Evolutionary conservation across 2,329 filamentous ascomycete species (phyloP).

Genomic region (Alternaria viburni): DNA sequence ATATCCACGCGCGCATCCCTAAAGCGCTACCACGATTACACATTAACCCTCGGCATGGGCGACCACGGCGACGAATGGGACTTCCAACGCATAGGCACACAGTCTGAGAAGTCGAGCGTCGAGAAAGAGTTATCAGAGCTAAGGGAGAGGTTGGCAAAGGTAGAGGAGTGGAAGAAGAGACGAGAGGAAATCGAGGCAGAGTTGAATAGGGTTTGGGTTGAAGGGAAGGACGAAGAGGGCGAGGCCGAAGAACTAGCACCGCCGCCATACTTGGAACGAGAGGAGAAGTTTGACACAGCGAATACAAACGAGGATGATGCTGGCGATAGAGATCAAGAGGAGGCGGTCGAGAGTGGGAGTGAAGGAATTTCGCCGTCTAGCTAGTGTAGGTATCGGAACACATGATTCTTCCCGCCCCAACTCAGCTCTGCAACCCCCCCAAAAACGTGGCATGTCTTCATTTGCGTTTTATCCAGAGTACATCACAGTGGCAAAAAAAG

Average conservation of each 20-base stretch:
- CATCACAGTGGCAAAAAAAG: neutral
- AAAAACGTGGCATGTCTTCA: too few species aligned
- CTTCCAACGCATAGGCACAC: conserved; percentile 91
- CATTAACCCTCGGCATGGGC: conserved; percentile 82
- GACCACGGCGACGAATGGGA: conserved; percentile 87
- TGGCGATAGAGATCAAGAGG: neutral
- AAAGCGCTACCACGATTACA: conserved; percentile 94
- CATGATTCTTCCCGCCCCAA: too few species aligned
- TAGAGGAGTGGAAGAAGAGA: conserved; percentile 82
- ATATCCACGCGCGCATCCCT: conserved; percentile 93
- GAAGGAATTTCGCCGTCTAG: neutral
- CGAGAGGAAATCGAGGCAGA: conserved; percentile 83
- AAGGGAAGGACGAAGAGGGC: conserved; percentile 16
- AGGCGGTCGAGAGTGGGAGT: neutral
- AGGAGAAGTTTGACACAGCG: neutral
- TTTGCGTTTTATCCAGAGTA: too few species aligned
- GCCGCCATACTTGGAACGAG: conserved; percentile 42
- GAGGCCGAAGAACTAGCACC: conserved; percentile 46
- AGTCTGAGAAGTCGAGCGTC: conserved; percentile 89
- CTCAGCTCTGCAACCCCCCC: too few species aligned
- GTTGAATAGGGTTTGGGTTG: conserved; percentile 68
- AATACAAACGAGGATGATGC: neutral
- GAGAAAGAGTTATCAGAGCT: conserved; percentile 90
- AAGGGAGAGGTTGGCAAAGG: conserved; percentile 77
- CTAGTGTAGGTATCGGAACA: neutral